Percentiles rank a stretch among this genome's conserved stretches.
phyloP scores from a whole-genome alignment of 2,329 filamentous ascomycete species.

The Pseudogymnoascus sp. region DNA sequence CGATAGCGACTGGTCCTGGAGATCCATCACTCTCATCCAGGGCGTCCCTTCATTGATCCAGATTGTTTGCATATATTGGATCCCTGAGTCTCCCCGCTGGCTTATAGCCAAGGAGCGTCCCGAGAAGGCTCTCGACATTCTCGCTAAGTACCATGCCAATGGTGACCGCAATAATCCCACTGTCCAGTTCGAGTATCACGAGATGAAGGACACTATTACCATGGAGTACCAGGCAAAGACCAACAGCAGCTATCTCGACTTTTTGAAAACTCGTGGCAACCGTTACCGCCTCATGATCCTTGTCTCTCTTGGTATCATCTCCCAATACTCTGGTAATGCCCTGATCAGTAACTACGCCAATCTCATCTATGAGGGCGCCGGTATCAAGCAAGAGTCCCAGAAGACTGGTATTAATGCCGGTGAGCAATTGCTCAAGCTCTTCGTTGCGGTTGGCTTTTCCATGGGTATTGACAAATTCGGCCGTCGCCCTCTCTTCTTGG shows the following conservation, averaged over 20 bases:
- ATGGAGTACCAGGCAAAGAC: constrained; percentile 34
- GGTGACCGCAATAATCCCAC: constrained; percentile 40
- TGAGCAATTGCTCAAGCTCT: constrained; percentile 35
- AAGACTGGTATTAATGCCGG: constrained; percentile 28
- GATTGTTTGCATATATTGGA: constrained; percentile 52
- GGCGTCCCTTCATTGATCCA: constrained; percentile 54
- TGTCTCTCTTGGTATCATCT: constrained; percentile 57
- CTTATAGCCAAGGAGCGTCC: constrained; percentile 44
- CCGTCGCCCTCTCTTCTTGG: constrained; percentile 48
- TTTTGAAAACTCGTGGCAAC: constrained; percentile 48
- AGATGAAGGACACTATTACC: constrained; percentile 17
- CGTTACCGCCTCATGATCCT: constrained; percentile 55
- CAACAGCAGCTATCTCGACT: constrained; percentile 47
- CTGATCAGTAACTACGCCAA: constrained; percentile 61
- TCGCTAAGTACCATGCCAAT: constrained; percentile 47
- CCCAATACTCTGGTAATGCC: constrained; percentile 61
- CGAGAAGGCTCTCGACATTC: constrained; percentile 42
- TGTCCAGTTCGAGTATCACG: constrained; percentile 36
- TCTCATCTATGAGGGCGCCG: constrained; percentile 52
- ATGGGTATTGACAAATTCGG: constrained; percentile 48
- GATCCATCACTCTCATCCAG: constrained; percentile 57
- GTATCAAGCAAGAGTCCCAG: constrained; percentile 38
- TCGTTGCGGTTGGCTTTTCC: constrained; percentile 49
- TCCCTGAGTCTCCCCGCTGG: constrained; percentile 54
- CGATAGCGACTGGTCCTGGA: constrained; percentile 57